Percentiles rank a stretch among this genome's conserved stretches.
phyloP scores from a whole-genome alignment of 139 green algal genomes.

The Eudorina sp. region DNA sequence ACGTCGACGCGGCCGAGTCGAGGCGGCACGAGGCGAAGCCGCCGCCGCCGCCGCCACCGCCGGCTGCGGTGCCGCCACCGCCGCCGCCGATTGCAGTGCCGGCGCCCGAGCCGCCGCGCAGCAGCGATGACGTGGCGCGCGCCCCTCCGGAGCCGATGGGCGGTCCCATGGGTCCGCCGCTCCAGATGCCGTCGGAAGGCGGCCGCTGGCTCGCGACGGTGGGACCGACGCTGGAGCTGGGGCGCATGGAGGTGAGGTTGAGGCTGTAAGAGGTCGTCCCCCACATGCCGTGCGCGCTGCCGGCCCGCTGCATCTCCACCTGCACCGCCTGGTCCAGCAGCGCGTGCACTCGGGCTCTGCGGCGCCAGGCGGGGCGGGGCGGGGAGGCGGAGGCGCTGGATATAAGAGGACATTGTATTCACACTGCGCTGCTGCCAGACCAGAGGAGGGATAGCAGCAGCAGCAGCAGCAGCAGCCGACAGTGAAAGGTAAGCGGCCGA shows the following conservation, averaged over 20 bases:
- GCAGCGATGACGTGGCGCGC: not conserved
- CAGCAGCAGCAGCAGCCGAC: too few species aligned
- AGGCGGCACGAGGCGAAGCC: too few species aligned
- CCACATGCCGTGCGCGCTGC: not conserved
- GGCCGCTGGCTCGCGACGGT: not conserved
- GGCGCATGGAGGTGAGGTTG: not conserved
- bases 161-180: not conserved
- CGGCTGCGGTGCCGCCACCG: too few species aligned
- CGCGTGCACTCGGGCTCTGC: constrained; percentile 35
- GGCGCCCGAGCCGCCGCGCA: too few species aligned
- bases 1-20: not conserved
- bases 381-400: too few species aligned
- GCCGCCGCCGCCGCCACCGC: too few species aligned
- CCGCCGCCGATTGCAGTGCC: too few species aligned
- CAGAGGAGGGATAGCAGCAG: too few species aligned
- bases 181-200: not conserved
- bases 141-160: not conserved
- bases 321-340: constrained; percentile 33
- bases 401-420: too few species aligned
- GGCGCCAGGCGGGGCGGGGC: not conserved
- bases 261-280: not conserved
- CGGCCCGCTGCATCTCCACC: not conserved
- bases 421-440: too few species aligned
- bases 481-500: too few species aligned
- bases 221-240: not conserved